Evolutionary conservation across 1,284 basidiomycete genomes (phyloP), one percentile per base, ranked within the genome.

Genomic region (Naganishia albida): DNA sequence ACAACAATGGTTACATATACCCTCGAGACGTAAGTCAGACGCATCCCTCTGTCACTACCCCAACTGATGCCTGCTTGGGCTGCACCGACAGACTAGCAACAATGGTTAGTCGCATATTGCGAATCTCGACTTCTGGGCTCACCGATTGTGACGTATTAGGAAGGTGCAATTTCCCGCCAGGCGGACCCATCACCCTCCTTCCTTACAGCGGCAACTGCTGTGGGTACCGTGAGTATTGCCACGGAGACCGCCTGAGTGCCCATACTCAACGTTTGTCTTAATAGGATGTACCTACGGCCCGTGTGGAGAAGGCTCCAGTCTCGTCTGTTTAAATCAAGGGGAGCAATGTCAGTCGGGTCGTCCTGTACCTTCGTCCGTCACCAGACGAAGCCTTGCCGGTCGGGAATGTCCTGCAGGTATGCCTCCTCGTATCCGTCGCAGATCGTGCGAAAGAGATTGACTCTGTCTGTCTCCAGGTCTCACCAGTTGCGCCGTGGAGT

Each of bases 261-360:
- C 6, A 23, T 39, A 26, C n/a, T 38, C 6, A 54, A 20, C 4
- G 20, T 12, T 43, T 25, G 1, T 38, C 13, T 40, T 30, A n/a
- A 8, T 25, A 55, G 53, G 10, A 16, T 55, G 53, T 44, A 18
- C 20, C 2, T 44, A 42, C 18, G 53, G 53, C 13, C 6, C 18
- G 16, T 55, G 53, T n/a, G 53, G 53, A 40, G 15, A 10, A 6
- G 52, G 52, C 16, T 23, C 52, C 7, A 26, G 43, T 8, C 10
- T 38, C 7, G 26, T 48, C 8, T 59, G 56, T 49, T 30, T 59
- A 8, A 6, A 59, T n/a, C 1, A n/a, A 23, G 26, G 20, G 18
- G 28, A 59, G 38, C 23, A 28, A 7, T 59, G 56, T n/a, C 56
- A 59, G 40, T 59, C 56, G 3, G 56, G 56, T 12, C 16, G 26